phyloP scores from a whole-genome alignment of 2,329 filamentous ascomycete genomes.

The Alternaria viburni region DNA sequence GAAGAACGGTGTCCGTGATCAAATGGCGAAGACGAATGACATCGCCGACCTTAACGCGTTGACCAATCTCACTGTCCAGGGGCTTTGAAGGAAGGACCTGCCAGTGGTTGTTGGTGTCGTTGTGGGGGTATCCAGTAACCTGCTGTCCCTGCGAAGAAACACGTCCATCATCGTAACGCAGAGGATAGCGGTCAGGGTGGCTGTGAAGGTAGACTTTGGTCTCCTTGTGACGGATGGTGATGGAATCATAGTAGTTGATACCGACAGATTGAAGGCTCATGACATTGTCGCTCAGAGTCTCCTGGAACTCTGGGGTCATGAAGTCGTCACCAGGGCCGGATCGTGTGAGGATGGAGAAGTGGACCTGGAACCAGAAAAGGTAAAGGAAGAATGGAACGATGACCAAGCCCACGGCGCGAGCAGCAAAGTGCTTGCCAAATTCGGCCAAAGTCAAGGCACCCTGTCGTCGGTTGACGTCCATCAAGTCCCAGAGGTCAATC shows the following conservation, averaged over 20 bases:
- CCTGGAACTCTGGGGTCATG: constrained; percentile 98
- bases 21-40: constrained; percentile 85
- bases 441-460: constrained; percentile 79
- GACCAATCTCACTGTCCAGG: constrained; percentile 61
- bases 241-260: constrained; percentile 87
- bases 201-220: constrained; percentile 97
- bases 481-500: constrained; percentile 93
- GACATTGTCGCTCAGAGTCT: constrained; percentile 91
- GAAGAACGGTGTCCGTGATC: constrained; percentile 81
- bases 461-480: constrained; percentile 84
- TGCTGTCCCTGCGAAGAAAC: constrained; percentile 97
- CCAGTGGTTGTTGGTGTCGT: constrained; percentile 99
- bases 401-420: constrained; percentile 84
- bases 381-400: constrained; percentile 96
- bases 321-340: constrained; percentile 98
- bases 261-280: constrained; percentile 87
- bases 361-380: constrained; percentile 99
- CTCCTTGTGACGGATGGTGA: constrained; percentile 93
- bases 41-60: constrained; percentile 80
- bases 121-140: constrained; percentile 96
- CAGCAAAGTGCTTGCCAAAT: constrained; percentile 88
- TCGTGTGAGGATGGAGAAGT: constrained; percentile 85
- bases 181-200: constrained; percentile 84
- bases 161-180: constrained; percentile 95
- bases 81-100: constrained; percentile 76